A percentile compares a stretch with the other conserved stretches of the same genome.
phyloP scores from a whole-genome alignment of 2,329 filamentous ascomycete species.

The Lecanicillium sp. region DNA sequence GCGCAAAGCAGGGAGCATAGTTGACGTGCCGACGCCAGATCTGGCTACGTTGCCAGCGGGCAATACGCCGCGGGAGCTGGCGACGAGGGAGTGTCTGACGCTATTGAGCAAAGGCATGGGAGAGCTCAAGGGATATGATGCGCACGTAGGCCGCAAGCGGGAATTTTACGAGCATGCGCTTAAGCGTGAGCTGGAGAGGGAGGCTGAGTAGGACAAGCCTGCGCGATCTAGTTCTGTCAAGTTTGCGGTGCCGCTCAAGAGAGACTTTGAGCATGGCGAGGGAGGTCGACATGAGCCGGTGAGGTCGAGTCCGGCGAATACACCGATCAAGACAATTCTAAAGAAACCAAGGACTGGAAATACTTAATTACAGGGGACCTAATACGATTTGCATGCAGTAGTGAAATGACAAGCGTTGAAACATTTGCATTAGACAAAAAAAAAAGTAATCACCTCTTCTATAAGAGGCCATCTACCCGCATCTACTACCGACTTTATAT shows the following conservation, averaged over 20 bases:
- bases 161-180: slow-evolving; percentile 15
- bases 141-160: slow-evolving; percentile 11
- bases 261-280: slow-evolving; percentile 12
- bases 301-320: too few relatives aligned
- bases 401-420: too few relatives aligned
- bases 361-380: too few relatives aligned
- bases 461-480: slow-evolving; percentile 7
- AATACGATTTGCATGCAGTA: too few relatives aligned
- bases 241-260: slow-evolving; percentile 3
- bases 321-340: too few relatives aligned
- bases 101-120: slow-evolving; percentile 12
- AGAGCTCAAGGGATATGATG: slow-evolving; percentile 17
- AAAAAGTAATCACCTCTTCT: slow-evolving; percentile 4
- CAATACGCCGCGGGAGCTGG: slow-evolving; percentile 15
- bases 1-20: slow-evolving; percentile 1
- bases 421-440: neutral
- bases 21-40: slow-evolving; percentile 11
- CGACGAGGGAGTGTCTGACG: slow-evolving; percentile 14
- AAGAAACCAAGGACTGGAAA: too few relatives aligned
- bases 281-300: neutral
- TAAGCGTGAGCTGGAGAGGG: neutral
- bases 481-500: slow-evolving; percentile 8
- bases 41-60: slow-evolving; percentile 9
- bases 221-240: neutral
- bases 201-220: slow-evolving; percentile 1